Evolutionary conservation across 805 yeast genomes (phyloP), one percentile per base, ranked within the genome.

Genomic region (Suhomyces sp.): DNA sequence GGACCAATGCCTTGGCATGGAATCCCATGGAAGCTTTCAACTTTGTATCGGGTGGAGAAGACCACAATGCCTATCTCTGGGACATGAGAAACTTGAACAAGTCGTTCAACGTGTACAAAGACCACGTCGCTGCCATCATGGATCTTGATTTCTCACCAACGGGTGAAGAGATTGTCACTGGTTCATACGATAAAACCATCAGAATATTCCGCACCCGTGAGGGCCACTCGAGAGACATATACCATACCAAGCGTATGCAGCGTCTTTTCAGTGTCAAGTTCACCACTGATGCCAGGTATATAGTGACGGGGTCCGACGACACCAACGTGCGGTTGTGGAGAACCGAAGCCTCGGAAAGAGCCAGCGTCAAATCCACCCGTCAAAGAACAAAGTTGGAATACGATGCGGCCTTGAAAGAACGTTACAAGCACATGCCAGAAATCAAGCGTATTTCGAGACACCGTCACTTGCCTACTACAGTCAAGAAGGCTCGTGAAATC

Each of bases 221-320:
- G 56, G 98, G 99, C 35, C 98, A 93, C 69, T 88, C 97, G 5
- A 79, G 97, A 56, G 99, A 94, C 63, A 80, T 96, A 43, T 94
- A 94, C 68, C 99, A 94, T 64, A 94, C 99, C 12, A 91, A 90
- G 75, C 82, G 99, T 66, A 94, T 94, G 99, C 99, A 94, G 73
- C 86, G 93, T 53, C 88, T 94, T 9, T 89, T 91, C 69, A 81
- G 87, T 51, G 89, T 86, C 40, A 84, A 85, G 57, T 96, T 78
- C 69, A 82, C 97, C 7, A 90, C 90, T 82, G 99, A 94, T 70
- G 80, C 96, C 50, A 84, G 86, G 64, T 94, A 90, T 71, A 82
- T 94, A 33, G 71, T 92, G 48, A 83, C 90, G 53, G 99, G 97
- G 17, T 89, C 97, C 1, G 99, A 94, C 69, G 99, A 94, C 68